Base-by-base conservation (phyloP, 768 basidiomycete genomes). In the Termitomyces sp. region DNA sequence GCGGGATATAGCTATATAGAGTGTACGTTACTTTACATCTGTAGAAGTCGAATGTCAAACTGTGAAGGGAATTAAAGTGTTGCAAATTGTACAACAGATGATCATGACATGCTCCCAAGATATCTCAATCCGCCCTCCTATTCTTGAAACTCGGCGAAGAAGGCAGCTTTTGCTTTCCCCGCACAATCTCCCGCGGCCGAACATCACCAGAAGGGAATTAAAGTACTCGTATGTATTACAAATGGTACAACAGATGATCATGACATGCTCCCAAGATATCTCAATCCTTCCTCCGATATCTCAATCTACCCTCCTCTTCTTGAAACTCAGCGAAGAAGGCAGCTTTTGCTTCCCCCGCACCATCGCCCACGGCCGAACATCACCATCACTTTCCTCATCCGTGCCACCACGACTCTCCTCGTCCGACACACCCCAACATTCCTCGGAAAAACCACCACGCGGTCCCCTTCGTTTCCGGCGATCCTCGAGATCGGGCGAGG, bases 21-120 rank as follows among this genome's bases (percentile, higher is more conserved):
- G 24, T 61, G 60, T 62, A 62, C 46, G 42, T 56, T 62, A 62
- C 57, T 48, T n/a, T n/a, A 41, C 5, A 42, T 26, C 16, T 59
- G 57, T 62, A 62, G 60, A 62, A 51, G 34, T 53, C 20, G 31
- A 42, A 60, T 53, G 51, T 29, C 34, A n/a, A n/a, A n/a, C n/a
- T n/a, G n/a, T n/a, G n/a, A n/a, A n/a, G n/a, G n/a, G n/a, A n/a
- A n/a, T n/a, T n/a, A 34, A 4, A 12, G 33, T 34, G 5, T 16
- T 36, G 3, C n/a, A 3, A 5, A 18, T 37, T 16, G 15, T 37
- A 37, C 37, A 37, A 37, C 18, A 37, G 3, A 36, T 16, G 5
- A 34, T 9, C 1, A 4, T 9, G 10, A 5, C 3, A 36, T 15
- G 34, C 5, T n/a, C n/a, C n/a, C n/a, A n/a, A n/a, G n/a, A n/a